Evolutionary conservation across 2,329 filamentous ascomycete species (phyloP).

Genomic region (Lachnellula hyalina): DNA sequence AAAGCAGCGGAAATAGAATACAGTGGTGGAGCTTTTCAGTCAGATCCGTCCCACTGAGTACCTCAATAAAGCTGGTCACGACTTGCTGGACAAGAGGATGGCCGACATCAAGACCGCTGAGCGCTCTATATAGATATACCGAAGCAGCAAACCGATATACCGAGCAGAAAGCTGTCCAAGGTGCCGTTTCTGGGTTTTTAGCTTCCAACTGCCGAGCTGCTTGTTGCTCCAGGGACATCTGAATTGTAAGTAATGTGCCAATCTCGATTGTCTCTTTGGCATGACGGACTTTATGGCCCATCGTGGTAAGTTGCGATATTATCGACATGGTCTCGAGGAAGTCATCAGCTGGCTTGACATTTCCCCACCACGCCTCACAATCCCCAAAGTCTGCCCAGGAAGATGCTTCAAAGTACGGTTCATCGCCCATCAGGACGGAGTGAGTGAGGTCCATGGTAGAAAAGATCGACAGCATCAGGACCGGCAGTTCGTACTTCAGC

Average conservation of each 20-base stretch:
- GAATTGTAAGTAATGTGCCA: constrained; percentile 23
- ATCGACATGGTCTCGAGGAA: constrained; percentile 32
- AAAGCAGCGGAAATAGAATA: constrained; percentile 35
- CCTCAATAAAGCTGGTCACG: constrained; percentile 33
- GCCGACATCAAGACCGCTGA: constrained; percentile 35
- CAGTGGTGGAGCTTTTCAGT: constrained; percentile 37
- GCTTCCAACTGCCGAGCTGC: constrained; percentile 14
- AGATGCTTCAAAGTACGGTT: constrained; percentile 34
- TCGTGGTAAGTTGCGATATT: constrained; percentile 29
- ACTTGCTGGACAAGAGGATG: constrained; percentile 38
- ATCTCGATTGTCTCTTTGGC: constrained; percentile 17
- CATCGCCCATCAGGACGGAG: constrained; percentile 35
- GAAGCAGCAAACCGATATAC: constrained; percentile 31
- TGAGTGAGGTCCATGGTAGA: constrained; percentile 40
- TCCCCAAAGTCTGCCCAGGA: constrained; percentile 37
- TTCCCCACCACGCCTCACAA: constrained; percentile 40
- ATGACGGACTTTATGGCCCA: constrained; percentile 31
- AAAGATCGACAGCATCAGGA: constrained; percentile 40
- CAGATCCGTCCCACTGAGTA: constrained; percentile 33
- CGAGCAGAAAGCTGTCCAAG: constrained; percentile 37
- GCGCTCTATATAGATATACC: constrained; percentile 39
- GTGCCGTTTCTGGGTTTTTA: constrained; percentile 17
- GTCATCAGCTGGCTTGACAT: constrained; percentile 26
- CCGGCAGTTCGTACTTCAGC: constrained; percentile 22
- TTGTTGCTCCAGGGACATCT: constrained; percentile 24